Conservation (phyloP, 805 yeast genomes). For the Wickerhamiella occidentalis region DNA sequence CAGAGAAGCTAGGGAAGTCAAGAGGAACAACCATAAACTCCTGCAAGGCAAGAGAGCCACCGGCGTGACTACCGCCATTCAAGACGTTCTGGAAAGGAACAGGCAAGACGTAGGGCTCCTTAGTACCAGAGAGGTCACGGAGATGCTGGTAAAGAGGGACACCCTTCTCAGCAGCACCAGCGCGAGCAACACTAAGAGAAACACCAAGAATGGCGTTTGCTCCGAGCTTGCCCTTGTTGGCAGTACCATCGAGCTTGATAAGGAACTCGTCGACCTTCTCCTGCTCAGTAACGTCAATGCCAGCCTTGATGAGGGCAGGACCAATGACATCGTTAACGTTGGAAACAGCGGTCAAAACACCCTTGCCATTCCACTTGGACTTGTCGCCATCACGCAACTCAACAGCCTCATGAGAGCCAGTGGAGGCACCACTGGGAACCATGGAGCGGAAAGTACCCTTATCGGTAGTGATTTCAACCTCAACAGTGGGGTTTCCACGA, state of each 20-base stretch:
- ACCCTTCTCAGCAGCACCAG: slow-evolving; percentile 92
- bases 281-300: slow-evolving; percentile 80
- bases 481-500: slow-evolving; percentile 99
- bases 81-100: slow-evolving; percentile 98
- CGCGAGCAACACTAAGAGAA: slow-evolving; percentile 92
- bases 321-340: slow-evolving; percentile 92
- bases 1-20: slow-evolving; percentile 80
- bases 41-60: slow-evolving; percentile 98
- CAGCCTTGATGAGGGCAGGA: slow-evolving; percentile 76
- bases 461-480: slow-evolving; percentile 89
- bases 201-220: slow-evolving; percentile 99
- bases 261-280: slow-evolving; percentile 76
- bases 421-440: slow-evolving; percentile 99
- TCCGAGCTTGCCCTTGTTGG: slow-evolving; percentile 94
- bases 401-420: slow-evolving; percentile 97
- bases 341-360: slow-evolving; percentile 92
- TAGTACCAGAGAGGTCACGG: slow-evolving; percentile 65
- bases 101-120: slow-evolving; percentile 83
- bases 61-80: slow-evolving; percentile 99
- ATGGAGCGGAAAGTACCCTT: slow-evolving; percentile 92
- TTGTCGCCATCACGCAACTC: slow-evolving; percentile 98
- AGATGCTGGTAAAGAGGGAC: slow-evolving; percentile 91
- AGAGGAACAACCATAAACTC: slow-evolving; percentile 99
- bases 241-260: slow-evolving; percentile 82
- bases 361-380: slow-evolving; percentile 97